These are phyloP conservation scores for Ceratocystis smalleyi DNA, from an alignment of 2,329 filamentous ascomycete species.

Conservation along the genomic window DNA sequence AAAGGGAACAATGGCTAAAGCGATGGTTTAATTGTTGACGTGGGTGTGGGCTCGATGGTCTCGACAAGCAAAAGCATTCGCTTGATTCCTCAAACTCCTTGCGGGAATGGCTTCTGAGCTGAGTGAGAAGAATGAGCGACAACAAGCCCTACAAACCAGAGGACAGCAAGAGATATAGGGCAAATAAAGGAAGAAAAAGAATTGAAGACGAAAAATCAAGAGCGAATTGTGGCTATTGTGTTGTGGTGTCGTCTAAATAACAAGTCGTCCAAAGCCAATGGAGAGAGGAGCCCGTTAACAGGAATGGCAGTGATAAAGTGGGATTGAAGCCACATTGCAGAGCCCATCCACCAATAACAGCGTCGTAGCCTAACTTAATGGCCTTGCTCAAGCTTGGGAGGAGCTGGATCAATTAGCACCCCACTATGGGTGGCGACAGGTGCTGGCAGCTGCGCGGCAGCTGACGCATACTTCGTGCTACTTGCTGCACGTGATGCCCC, in stretches of 20 bases:
- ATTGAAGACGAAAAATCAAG: background rate
- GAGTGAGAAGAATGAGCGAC: background rate
- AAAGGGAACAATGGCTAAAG: constrained; percentile 1
- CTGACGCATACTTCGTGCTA: background rate
- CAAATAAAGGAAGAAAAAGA: background rate
- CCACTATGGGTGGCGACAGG: background rate
- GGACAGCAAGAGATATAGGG: constrained; percentile 10
- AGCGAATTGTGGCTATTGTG: background rate
- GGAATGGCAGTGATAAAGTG: constrained; percentile 11
- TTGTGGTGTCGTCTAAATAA: background rate
- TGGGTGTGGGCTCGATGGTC: background rate
- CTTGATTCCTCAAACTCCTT: background rate
- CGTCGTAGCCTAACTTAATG: background rate
- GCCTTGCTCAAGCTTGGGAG: background rate
- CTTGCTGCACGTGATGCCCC: constrained; percentile 8
- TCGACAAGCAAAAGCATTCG: constrained; percentile 1
- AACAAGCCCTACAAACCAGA: constrained; percentile 14
- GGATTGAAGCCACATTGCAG: constrained; percentile 34
- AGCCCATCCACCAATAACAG: constrained; percentile 11
- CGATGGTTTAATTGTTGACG: background rate
- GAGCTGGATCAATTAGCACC: background rate
- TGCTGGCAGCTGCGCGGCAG: background rate
- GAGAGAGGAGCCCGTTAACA: background rate
- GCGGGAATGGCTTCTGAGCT: background rate
- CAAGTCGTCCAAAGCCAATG: background rate